Evolutionary conservation across 305 asterid genomes (phyloP).

Genomic region (Fraxinus xanthoxyloides): DNA sequence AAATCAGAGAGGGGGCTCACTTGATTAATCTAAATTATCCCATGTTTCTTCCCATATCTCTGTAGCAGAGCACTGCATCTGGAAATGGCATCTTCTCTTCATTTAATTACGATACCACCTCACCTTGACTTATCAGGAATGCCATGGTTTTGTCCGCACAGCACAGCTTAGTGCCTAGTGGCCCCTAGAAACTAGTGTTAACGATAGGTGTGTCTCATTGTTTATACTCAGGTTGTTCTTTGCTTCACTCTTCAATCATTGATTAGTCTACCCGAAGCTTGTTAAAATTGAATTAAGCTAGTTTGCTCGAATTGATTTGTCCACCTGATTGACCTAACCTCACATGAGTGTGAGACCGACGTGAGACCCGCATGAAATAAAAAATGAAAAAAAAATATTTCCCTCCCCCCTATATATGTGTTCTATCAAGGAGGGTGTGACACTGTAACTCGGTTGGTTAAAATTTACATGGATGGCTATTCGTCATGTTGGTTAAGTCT

Average conservation of each 20-base stretch:
- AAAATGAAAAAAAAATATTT: too few species aligned
- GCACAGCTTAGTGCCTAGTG: slow-evolving; percentile 6
- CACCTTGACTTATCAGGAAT: slow-evolving; percentile 19
- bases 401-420: too few species aligned
- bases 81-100: slow-evolving; percentile 28
- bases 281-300: too few species aligned
- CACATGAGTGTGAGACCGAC: too few species aligned
- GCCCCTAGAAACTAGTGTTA: not conserved
- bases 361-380: too few species aligned
- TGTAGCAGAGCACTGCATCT: slow-evolving; percentile 17
- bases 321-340: too few species aligned
- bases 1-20: slow-evolving; percentile 28
- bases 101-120: slow-evolving; percentile 11
- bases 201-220: slow-evolving; percentile 20
- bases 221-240: slow-evolving; percentile 28
- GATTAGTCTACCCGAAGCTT: not conserved
- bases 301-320: too few species aligned
- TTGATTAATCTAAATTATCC: slow-evolving; percentile 35
- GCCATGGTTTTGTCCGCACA: slow-evolving; percentile 38
- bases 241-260: slow-evolving; percentile 16
- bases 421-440: too few species aligned
- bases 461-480: not conserved
- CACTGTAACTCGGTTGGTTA: too few species aligned
- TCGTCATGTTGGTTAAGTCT: not conserved
- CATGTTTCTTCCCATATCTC: slow-evolving; percentile 32